A percentile compares a stretch with the other conserved stretches of the same genome.
These are phyloP conservation scores for Trypanosoma platydactyli DNA, from an alignment of 208 protist species.

Conservation along the genomic window DNA sequence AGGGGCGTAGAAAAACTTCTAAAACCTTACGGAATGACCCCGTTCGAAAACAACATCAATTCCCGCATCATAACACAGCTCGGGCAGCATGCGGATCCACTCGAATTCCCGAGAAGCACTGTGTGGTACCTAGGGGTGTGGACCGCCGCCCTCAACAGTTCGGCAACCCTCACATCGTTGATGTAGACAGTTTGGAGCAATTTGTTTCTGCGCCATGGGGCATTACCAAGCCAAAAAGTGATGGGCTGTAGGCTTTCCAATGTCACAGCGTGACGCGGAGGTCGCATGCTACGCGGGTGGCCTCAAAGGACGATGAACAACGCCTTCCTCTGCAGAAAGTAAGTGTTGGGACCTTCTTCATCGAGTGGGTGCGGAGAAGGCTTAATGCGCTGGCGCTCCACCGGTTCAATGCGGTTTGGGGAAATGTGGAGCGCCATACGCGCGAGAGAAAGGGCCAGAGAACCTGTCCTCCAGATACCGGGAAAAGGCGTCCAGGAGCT, in stretches of 20 bases:
- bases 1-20: no score
- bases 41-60: background rate
- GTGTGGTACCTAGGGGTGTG: background rate
- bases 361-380: background rate
- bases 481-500: background rate
- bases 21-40: no score
- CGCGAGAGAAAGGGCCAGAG: background rate
- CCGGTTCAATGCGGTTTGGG: constrained; percentile 6
- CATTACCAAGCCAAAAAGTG: background rate
- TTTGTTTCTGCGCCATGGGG: background rate
- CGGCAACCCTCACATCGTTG: background rate
- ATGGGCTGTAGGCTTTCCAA: background rate
- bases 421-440: background rate
- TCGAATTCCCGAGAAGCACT: background rate
- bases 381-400: background rate
- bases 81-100: background rate
- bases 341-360: background rate
- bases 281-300: background rate
- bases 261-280: constrained; percentile 1
- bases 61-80: background rate
- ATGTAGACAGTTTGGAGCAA: background rate
- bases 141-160: background rate
- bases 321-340: constrained; percentile 7
- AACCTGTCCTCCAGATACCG: background rate
- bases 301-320: background rate